Evolutionary conservation across 2,329 filamentous ascomycete species (phyloP).

Genomic region (Penicillium expansum): DNA sequence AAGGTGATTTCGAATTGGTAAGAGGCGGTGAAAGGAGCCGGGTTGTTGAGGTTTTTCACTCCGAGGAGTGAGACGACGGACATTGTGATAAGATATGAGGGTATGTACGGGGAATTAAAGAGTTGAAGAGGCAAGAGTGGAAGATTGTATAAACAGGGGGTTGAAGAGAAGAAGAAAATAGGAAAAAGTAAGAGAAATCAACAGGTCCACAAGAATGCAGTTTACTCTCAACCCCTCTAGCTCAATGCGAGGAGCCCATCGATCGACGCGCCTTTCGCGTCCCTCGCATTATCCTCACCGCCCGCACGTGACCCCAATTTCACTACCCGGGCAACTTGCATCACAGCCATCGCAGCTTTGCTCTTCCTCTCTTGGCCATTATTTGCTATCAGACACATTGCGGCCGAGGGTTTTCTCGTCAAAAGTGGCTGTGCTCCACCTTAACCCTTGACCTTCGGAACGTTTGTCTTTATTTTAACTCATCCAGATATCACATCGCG

Average conservation of each 20-base stretch:
- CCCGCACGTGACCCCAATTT: conserved; percentile 31
- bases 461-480: neutral
- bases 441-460: neutral
- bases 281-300: conserved; percentile 32
- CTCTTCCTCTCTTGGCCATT: neutral
- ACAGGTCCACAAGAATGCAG: conserved; percentile 26
- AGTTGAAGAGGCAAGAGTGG: conserved; percentile 13
- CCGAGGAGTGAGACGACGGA: conserved; percentile 94
- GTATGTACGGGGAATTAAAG: conserved; percentile 17
- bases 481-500: neutral
- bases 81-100: conserved; percentile 57
- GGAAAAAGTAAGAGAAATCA: conserved; percentile 17
- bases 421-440: conserved; percentile 10
- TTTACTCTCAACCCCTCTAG: conserved; percentile 17
- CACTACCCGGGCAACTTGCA: conserved; percentile 11
- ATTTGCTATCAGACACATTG: conserved; percentile 3
- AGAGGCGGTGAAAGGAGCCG: conserved; percentile 84
- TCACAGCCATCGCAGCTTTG: conserved; percentile 2
- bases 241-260: conserved; percentile 22
- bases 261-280: conserved; percentile 29
- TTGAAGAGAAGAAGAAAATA: conserved; percentile 14
- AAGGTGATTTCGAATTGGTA: conserved; percentile 99
- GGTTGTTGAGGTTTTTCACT: conserved; percentile 96
- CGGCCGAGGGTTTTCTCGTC: conserved; percentile 2
- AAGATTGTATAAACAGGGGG: conserved; percentile 3